phyloP scores from a whole-genome alignment of 768 basidiomycete genomes.

The Polyporus arcularius region DNA sequence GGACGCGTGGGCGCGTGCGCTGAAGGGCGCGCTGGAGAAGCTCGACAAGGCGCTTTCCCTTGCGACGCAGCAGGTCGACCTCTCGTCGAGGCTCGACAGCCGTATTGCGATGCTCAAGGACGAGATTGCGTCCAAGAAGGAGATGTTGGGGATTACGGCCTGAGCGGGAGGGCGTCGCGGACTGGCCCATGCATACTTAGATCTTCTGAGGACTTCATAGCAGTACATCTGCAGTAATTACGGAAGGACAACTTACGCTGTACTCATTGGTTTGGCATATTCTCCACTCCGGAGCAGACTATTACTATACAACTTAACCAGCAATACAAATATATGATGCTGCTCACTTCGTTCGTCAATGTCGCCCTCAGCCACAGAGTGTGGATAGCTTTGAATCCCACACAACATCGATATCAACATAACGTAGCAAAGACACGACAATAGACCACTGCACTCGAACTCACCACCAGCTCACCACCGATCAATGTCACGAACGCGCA shows the following conservation, averaged over 20 bases:
- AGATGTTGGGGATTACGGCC: conserved; percentile 32
- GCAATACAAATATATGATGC: too few relatives aligned
- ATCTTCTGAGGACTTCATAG: too few relatives aligned
- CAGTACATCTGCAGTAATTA: too few relatives aligned
- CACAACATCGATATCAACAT: conserved; percentile 1
- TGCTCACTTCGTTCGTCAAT: too few relatives aligned
- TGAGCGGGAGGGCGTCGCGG: neutral
- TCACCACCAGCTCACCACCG: neutral
- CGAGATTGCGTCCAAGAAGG: conserved; percentile 66
- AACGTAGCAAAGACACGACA: conserved; percentile 5
- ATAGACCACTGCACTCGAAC: neutral
- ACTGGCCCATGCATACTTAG: too few relatives aligned
- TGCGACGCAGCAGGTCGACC: conserved; percentile 56
- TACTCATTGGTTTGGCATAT: too few relatives aligned
- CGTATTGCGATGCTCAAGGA: conserved; percentile 68
- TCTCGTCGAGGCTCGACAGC: conserved; percentile 70
- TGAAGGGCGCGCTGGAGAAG: conserved; percentile 49
- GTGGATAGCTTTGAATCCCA: conserved; percentile 4
- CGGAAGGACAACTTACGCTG: too few relatives aligned
- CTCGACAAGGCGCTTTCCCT: conserved; percentile 52
- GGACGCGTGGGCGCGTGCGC: conserved; percentile 46
- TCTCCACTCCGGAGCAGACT: too few relatives aligned
- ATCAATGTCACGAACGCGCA: conserved; percentile 6
- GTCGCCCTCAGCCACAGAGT: too few relatives aligned
- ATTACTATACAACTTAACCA: too few relatives aligned